Evolutionary conservation across 2,329 filamentous ascomycete genomes (phyloP).

Genomic region (Neonectria coccinea): DNA sequence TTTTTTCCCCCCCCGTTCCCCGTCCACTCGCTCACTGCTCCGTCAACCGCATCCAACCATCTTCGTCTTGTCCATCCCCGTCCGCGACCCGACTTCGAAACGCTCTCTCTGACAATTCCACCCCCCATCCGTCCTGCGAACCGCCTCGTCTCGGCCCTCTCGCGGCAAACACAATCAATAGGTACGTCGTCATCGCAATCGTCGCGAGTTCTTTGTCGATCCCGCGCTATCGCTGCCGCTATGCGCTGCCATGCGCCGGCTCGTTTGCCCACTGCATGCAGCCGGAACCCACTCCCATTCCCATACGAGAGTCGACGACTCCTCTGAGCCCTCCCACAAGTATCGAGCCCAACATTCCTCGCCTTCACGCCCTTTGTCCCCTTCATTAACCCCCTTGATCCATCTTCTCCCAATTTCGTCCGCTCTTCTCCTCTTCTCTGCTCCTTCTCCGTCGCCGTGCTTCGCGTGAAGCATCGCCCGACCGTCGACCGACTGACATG

Average conservation of each 20-base stretch:
- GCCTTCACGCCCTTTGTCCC: conserved; percentile 21
- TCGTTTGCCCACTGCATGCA: conserved; percentile 17
- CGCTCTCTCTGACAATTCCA: conserved; percentile 25
- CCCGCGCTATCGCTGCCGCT: conserved; percentile 1
- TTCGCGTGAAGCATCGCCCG: conserved; percentile 28
- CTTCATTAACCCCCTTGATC: conserved; percentile 23
- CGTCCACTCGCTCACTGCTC: conserved; percentile 4
- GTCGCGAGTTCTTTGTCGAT: neutral
- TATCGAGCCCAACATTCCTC: conserved; percentile 24
- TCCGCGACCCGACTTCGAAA: conserved; percentile 31
- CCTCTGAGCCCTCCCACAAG: conserved; percentile 8
- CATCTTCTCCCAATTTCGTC: conserved; percentile 11
- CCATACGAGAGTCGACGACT: neutral
- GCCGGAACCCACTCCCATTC: conserved; percentile 13
- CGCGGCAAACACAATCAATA: conserved; percentile 20
- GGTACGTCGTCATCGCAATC: conserved; percentile 33
- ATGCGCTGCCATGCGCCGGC: conserved; percentile 26
- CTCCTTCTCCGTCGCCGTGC: conserved; percentile 18
- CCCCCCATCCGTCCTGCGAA: conserved; percentile 18
- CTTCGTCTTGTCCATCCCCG: conserved; percentile 37
- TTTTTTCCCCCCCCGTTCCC: neutral
- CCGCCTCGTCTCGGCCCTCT: conserved; percentile 19
- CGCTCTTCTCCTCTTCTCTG: neutral
- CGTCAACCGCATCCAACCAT: conserved; percentile 14
- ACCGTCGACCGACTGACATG: conserved; percentile 49